Base-by-base conservation (phyloP, 1,284 basidiomycete species). In the Anthracocystis walkeri region DNA sequence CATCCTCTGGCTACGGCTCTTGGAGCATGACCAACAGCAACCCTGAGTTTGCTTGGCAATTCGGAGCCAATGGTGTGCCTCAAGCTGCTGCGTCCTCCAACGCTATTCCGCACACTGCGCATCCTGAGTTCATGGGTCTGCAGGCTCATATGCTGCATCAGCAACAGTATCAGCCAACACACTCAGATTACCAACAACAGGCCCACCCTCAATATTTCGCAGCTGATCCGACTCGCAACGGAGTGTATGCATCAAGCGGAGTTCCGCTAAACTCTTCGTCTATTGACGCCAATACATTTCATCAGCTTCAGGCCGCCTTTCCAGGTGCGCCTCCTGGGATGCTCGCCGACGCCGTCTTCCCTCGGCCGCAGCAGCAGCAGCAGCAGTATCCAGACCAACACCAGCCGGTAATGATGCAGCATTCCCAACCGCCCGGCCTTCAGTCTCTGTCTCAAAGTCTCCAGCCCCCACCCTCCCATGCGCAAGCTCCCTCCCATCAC, bases 21-120 rank as follows among this genome's bases (percentile, higher is more conserved):
- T 68, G 65, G 65, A 11, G 35, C 2, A 49, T 58, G 55, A 59
- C 42, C n/a, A 58, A 68, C 41, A 27, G 50, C 55, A 50, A 61
- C 27, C 38, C 49, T 21, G 55, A 49, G 23, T 51, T 40, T 12
- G 38, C 55, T 14, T 68, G 65, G 65, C 65, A 68, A 11, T 33
- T 50, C 18, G 65, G 40, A 18, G 23, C 54, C n/a, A 46, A 61
- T 25, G 44, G 31, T 11, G 35, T 56, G 31, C 54, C 65, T 12
- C 64, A 60, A 18, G 7, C 40, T 10, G 51, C 7, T 7, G 35
- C 59, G 8, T 51, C 44, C 2, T 58, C 55, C 14, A 29, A 23
- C 33, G 31, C 31, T n/a, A 2, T 35, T n/a, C 11, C 35, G n/a
- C 20, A 48, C 11, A 18, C 35, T 3, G 11, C 45, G 35, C 53